Base-by-base conservation (phyloP, 352 stramenopile genomes). In the Globisporangium megalacanthum region DNA sequence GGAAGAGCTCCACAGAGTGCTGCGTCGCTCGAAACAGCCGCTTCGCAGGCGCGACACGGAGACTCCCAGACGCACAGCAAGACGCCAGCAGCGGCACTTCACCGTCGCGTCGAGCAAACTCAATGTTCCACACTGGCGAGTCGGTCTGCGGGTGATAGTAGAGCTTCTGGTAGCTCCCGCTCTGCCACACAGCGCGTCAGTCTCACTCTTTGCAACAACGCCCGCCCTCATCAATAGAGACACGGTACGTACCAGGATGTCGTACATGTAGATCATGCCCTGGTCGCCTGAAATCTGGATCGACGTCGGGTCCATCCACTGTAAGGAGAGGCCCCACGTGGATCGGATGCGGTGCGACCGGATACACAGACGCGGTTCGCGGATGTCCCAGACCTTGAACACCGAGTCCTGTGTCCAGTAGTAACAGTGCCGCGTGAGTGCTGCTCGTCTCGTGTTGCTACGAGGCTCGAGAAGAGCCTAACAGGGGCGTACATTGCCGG, bases 401-500 rank as follows among this genome's bases (percentile, higher is more conserved):
- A 83, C 51, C 2, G 81, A 89, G 62, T 95, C 85, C 84, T 94
- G 37, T 3, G 25, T 1, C 4, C 2, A 1, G 25, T 29, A 29
- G 25, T 29, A 29, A 58, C 19, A 41, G 3, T 19, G 19, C 11
- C 15, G 1, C 8, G 11, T 35, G n/a, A 33, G 49, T 33, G 31
- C 25, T 29, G 25, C 25, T 29, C 25, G 25, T 29, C 25, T 29
- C 25, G 25, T 29, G 25, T 29, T 4, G 25, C 25, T 4, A 29
- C 4, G 25, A 29, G 25, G 25, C 25, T 29, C 2, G 25, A 29
- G 25, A 29, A 29, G n/a, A n/a, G n/a, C n/a, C n/a, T n/a, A n/a
- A n/a, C n/a, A n/a, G n/a, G n/a, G n/a, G n/a, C n/a, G 29, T 76
- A 92, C 85, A 66, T 95, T 93, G 49, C 85, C 85, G n/a, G 84